These are phyloP conservation scores for Lignosus rhinocerotis DNA, from an alignment of 1,284 basidiomycete species.

Conservation along the genomic window DNA sequence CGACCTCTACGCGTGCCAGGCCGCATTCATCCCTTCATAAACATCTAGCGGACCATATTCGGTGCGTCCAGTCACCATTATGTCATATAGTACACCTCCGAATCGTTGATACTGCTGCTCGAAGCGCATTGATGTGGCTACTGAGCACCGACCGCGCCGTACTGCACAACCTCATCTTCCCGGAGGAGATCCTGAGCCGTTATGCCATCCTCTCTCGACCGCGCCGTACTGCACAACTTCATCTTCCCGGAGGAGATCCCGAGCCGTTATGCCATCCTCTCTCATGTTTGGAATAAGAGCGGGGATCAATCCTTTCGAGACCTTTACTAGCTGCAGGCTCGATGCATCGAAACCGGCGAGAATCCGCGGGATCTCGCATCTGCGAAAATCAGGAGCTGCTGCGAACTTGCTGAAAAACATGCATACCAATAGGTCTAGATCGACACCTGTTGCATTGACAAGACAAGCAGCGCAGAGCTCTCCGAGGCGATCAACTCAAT, in stretches of 20 bases:
- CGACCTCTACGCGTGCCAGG: too few relatives aligned
- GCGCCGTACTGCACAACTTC: background rate
- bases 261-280: background rate
- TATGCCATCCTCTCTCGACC: background rate
- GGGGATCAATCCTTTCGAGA: background rate
- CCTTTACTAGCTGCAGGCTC: background rate
- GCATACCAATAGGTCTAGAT: background rate
- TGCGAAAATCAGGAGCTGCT: background rate
- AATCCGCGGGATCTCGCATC: background rate
- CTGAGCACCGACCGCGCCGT: too few relatives aligned
- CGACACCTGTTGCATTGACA: background rate
- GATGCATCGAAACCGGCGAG: background rate
- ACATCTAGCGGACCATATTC: too few relatives aligned
- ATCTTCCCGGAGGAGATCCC: background rate
- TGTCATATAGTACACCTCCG: too few relatives aligned
- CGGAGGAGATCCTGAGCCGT: background rate
- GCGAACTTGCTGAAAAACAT: background rate
- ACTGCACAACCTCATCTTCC: background rate
- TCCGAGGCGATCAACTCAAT: background rate
- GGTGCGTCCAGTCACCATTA: too few relatives aligned
- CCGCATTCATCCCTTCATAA: too few relatives aligned
- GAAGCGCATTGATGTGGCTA: too few relatives aligned
- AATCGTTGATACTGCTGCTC: too few relatives aligned
- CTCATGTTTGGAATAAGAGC: background rate
- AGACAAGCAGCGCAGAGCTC: background rate